Base-by-base conservation (phyloP, 2,329 filamentous ascomycete genomes). In the Aspergillus sergii region DNA sequence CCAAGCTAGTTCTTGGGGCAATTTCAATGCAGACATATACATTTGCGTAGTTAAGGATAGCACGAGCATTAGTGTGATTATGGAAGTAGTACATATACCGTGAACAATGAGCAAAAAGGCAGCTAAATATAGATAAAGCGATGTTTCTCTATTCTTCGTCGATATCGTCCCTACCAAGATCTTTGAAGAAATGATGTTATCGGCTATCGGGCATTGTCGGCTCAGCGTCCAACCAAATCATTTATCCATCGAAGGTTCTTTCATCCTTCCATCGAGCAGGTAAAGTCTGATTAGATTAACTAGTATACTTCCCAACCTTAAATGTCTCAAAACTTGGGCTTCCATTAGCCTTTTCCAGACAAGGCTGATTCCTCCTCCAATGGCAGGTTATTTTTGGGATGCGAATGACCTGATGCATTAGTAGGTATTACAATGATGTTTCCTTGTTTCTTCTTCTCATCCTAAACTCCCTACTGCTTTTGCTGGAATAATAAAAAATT, bases 231-330 rank as follows among this genome's bases (percentile, higher is more conserved):
- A 48, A 54, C 43, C 48, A 57, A 26, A 51, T 41, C 53, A 53
- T 58, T 48, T 57, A 59, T 57, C 43, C 21, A 60, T 66, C 57
- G 61, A 67, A 65, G 46, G 36, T 65, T 68, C 66, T 63, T 59
- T 63, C 58, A 48, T 41, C n/a, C 60, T 68, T 67, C 65, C 64
- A 67, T 62, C 36, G 57, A 54, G 36, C 21, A 60, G 58, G 43
- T 36, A 61, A 50, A 57, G 36, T 51, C 32, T 66, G 54, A 61
- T 64, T 58, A 64, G 61, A 68, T 64, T 63, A 36, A 58, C 34
- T 58, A 46, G 41, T 43, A 58, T 61, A 50, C 32, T 26, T 53
- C 56, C 53, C 53, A 56, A 58, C 56, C 60, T 62, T 62, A 58
- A 60, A 60, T 63, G 57, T 64, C 64, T 64, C 57, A 60, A 32